Percentiles rank a stretch among this genome's conserved stretches.
phyloP scores from a whole-genome alignment of 179 eudicot species.

The Beta lomatogona region DNA sequence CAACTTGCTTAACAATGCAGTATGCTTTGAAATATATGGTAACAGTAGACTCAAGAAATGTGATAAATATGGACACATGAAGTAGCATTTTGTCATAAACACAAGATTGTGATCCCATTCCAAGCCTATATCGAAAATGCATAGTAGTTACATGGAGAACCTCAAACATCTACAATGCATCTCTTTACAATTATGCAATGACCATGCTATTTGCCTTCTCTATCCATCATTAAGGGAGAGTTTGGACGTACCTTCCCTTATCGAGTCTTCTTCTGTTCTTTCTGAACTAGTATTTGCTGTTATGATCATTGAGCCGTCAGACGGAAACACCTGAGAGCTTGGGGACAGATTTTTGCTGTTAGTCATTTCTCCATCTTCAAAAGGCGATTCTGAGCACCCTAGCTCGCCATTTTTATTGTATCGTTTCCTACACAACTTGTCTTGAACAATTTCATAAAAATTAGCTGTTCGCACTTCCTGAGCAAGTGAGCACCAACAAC shows the following conservation, averaged over 20 bases:
- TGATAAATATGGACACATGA: background rate
- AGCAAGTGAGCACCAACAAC: slow-evolving; percentile 98
- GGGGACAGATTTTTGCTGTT: slow-evolving; percentile 37
- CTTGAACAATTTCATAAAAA: slow-evolving; percentile 69
- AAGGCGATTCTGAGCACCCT: slow-evolving; percentile 41
- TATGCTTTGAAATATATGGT: background rate
- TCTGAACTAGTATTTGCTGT: slow-evolving; percentile 37
- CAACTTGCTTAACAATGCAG: background rate
- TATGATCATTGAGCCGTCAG: slow-evolving; percentile 29
- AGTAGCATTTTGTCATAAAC: background rate
- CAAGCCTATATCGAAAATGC: background rate
- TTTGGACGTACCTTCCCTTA: slow-evolving; percentile 32
- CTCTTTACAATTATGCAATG: slow-evolving; percentile 7
- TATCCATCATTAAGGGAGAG: slow-evolving; percentile 41
- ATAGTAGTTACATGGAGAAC: background rate
- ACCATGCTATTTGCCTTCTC: slow-evolving; percentile 41
- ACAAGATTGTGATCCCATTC: slow-evolving; percentile 20
- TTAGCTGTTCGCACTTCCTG: slow-evolving; percentile 91
- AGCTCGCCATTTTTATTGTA: slow-evolving; percentile 31
- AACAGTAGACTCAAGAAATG: background rate
- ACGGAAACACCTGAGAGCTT: slow-evolving; percentile 41
- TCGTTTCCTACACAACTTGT: slow-evolving; percentile 54
- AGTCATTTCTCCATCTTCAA: slow-evolving; percentile 41
- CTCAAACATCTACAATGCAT: background rate
- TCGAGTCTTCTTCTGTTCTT: slow-evolving; percentile 40